Percentiles rank a stretch among this genome's conserved stretches.
These are phyloP conservation scores for Takashimella koratensis DNA, from an alignment of 1,284 basidiomycete genomes.

Conservation along the genomic window DNA sequence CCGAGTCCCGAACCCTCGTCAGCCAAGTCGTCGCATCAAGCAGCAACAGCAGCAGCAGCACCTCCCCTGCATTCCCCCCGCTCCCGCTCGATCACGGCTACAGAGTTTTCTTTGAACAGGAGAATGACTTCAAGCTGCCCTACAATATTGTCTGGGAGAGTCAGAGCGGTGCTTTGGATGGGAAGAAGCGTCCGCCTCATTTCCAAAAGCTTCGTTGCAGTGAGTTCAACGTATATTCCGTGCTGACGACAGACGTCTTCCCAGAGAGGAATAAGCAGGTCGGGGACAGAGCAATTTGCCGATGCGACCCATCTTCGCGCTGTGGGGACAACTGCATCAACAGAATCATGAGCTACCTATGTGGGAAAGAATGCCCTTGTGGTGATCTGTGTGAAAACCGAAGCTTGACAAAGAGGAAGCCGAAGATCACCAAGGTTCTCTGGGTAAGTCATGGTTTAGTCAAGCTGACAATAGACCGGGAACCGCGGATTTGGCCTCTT, in stretches of 20 bases:
- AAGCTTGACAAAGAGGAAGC: slow-evolving; percentile 35
- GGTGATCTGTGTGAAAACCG: slow-evolving; percentile 45
- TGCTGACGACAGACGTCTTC: slow-evolving; percentile 46
- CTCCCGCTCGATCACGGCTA: slow-evolving; percentile 39
- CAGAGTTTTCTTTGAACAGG: slow-evolving; percentile 33
- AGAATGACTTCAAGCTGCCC: slow-evolving; percentile 45
- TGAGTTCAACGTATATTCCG: slow-evolving; percentile 16
- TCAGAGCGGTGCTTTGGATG: slow-evolving; percentile 44
- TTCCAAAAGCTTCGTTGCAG: slow-evolving; percentile 33
- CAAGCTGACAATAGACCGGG: slow-evolving; percentile 39
- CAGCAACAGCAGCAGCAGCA: background rate
- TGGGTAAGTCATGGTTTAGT: slow-evolving; percentile 29
- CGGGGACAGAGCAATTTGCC: slow-evolving; percentile 40
- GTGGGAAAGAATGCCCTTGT: slow-evolving; percentile 50
- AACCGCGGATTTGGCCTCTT: slow-evolving; percentile 51
- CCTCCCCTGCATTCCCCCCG: slow-evolving; percentile 30
- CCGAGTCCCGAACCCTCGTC: slow-evolving; percentile 24
- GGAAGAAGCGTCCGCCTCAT: slow-evolving; percentile 42
- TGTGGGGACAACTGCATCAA: slow-evolving; percentile 52
- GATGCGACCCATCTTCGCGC: slow-evolving; percentile 39
- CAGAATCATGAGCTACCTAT: slow-evolving; percentile 51
- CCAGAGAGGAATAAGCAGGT: slow-evolving; percentile 27
- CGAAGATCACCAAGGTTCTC: slow-evolving; percentile 34
- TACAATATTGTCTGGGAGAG: slow-evolving; percentile 45
- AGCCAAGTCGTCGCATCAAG: slow-evolving; percentile 22